A percentile compares a stretch with the other conserved stretches of the same genome.
These are phyloP conservation scores for Rostrohypoxylon terebratum DNA, from an alignment of 495 filamentous ascomycete genomes.

Conservation along the genomic window DNA sequence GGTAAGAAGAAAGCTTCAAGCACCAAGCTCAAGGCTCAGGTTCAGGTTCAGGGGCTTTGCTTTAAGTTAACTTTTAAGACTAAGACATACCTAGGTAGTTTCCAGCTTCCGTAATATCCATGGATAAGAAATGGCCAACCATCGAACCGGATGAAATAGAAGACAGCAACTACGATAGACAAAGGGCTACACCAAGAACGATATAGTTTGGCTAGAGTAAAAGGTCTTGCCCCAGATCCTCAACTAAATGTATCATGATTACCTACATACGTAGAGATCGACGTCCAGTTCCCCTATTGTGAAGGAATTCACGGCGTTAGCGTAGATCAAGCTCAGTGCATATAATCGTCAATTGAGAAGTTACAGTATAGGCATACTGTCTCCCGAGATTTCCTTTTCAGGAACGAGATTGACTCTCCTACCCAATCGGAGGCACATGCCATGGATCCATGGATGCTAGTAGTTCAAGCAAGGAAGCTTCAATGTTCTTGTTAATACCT, in stretches of 20 bases:
- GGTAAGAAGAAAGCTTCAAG: too few species aligned
- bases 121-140: too few species aligned
- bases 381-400: conserved; percentile 22
- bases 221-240: background rate
- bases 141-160: background rate
- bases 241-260: background rate
- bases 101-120: background rate
- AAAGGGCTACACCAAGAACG: background rate
- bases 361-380: conserved; percentile 10
- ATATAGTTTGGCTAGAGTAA: background rate
- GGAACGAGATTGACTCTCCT: conserved; percentile 8
- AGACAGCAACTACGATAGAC: background rate
- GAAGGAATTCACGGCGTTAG: background rate
- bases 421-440: conserved; percentile 27
- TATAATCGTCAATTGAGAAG: background rate
- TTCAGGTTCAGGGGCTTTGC: background rate
- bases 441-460: background rate
- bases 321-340: background rate
- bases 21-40: background rate
- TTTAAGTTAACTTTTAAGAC: background rate
- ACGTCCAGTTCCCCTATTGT: background rate
- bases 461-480: too few species aligned
- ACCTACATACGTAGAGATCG: background rate
- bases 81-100: background rate
- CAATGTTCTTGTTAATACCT: background rate